Evolutionary conservation across 306 rosid species (phyloP), one percentile per base, ranked within the genome.

Genomic region (Prunus mume): DNA sequence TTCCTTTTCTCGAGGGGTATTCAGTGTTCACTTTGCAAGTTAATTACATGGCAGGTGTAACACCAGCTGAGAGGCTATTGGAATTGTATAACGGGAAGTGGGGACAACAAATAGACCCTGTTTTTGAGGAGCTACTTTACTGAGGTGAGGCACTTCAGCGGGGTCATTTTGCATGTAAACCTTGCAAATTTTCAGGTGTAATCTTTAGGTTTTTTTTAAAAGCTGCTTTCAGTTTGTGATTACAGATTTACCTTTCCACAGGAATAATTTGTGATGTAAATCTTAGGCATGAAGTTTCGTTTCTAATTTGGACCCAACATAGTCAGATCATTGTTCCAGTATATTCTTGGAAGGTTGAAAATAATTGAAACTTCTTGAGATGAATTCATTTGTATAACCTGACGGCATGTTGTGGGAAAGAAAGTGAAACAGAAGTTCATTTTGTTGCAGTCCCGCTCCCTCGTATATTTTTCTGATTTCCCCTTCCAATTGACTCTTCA

Each of bases 11-110:
- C 38, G 10, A 0, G 30, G 15, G 49, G 18, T 9, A 12, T 71
- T 24, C 41, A 11, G 61, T 65, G 45, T 55, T 76, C 22, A 73
- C 2, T 30, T 18, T 15, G 60, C 58, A 65, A 27, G 17, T 57
- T 47, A 41, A 69, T 78, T 38, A 69, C 76, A 60, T 79, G 76
- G 81, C 87, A 96, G 99, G 98, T 72, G 86, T 86, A 18, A 96
- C 98, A 67, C 97, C 98, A 27, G 97, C 98, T 52, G 98, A 96
- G 85, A 93, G 76, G 86, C 92, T 96, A 74, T 84, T 93, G 90
- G 93, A 91, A 49, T 79, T 92, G 83, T 91, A 91, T 54, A 61
- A 91, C 64, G 97, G 88, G 76, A 91, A 96, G 76, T 96, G 98
- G 99, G 90, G 80, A 73, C 92, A 88, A 69, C 83, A 82, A 47